phyloP scores from a whole-genome alignment of 192 early-diverging fungal genomes.

The Coemansia guatemalensis region DNA sequence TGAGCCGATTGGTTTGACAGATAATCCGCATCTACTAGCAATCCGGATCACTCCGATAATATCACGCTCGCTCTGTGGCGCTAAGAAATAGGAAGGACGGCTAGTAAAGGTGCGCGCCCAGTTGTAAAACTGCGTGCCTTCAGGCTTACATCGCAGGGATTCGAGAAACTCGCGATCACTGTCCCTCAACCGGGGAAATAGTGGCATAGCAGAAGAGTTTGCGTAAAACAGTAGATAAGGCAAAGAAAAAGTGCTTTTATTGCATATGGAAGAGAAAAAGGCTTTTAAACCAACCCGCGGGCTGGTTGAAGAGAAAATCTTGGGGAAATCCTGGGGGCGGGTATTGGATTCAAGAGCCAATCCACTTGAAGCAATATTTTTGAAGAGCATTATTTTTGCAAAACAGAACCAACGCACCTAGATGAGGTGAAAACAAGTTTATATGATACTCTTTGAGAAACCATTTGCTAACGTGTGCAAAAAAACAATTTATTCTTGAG shows the following conservation, averaged over 20 bases:
- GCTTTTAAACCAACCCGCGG: no score
- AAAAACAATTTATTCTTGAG: no score
- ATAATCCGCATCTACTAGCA: constrained; percentile 36
- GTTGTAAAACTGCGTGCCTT: constrained; percentile 55
- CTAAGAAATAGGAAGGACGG: constrained; percentile 58
- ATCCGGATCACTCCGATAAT: constrained; percentile 58
- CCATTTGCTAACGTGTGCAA: no score
- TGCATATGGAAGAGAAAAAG: neutral
- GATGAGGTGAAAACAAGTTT: no score
- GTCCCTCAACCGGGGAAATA: neutral
- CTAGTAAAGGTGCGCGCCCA: constrained; percentile 69
- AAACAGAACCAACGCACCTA: no score
- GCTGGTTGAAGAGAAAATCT: no score
- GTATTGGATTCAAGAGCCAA: no score
- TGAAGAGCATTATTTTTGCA: no score
- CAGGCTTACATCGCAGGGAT: constrained; percentile 12
- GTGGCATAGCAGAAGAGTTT: neutral
- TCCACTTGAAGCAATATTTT: no score
- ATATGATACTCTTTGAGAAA: no score
- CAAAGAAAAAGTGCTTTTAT: constrained; percentile 2
- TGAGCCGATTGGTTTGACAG: constrained; percentile 65
- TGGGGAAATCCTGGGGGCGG: no score
- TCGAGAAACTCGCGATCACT: constrained; percentile 27
- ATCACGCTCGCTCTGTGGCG: constrained; percentile 60
- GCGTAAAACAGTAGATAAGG: neutral